Percentiles rank a stretch among this genome's conserved stretches.
phyloP scores from a whole-genome alignment of 2,329 filamentous ascomycete species.

The Sarocladium brachiariae region DNA sequence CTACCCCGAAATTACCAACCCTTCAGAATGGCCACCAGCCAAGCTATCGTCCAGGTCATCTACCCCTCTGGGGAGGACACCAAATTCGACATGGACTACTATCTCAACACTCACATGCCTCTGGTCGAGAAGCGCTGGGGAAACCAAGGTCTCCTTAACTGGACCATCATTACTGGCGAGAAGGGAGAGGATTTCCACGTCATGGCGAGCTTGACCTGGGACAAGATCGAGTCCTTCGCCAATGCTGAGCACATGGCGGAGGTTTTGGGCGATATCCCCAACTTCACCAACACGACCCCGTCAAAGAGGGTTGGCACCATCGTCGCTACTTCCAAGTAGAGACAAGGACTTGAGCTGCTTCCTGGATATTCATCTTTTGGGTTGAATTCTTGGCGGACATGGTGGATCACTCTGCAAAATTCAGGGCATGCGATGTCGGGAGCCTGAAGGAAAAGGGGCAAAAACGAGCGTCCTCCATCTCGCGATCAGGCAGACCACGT shows the following conservation, averaged over 20 bases:
- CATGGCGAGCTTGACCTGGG: constrained; percentile 24
- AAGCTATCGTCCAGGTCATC: constrained; percentile 22
- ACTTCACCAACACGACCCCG: constrained; percentile 22
- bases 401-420: too few species aligned
- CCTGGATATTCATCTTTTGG: too few species aligned
- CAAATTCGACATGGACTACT: constrained; percentile 43
- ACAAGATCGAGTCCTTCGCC: constrained; percentile 18
- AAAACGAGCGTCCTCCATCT: too few species aligned
- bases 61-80: constrained; percentile 33
- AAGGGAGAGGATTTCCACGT: constrained; percentile 18
- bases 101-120: constrained; percentile 38
- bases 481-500: too few species aligned
- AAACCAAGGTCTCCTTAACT: constrained; percentile 30
- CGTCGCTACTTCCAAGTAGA: not conserved
- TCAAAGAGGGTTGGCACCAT: not conserved
- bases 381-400: too few species aligned
- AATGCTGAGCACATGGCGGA: constrained; percentile 12
- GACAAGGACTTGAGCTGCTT: too few species aligned
- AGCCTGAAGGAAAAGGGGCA: too few species aligned
- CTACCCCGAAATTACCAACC: not conserved
- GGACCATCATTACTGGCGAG: constrained; percentile 24
- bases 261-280: constrained; percentile 26
- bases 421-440: too few species aligned
- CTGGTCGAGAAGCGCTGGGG: constrained; percentile 33
- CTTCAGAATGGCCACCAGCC: constrained; percentile 10